Percentiles rank a stretch among this genome's conserved stretches.
These are phyloP conservation scores for Coemansia sp. DNA, from an alignment of 192 early-diverging fungal species.

Conservation along the genomic window DNA sequence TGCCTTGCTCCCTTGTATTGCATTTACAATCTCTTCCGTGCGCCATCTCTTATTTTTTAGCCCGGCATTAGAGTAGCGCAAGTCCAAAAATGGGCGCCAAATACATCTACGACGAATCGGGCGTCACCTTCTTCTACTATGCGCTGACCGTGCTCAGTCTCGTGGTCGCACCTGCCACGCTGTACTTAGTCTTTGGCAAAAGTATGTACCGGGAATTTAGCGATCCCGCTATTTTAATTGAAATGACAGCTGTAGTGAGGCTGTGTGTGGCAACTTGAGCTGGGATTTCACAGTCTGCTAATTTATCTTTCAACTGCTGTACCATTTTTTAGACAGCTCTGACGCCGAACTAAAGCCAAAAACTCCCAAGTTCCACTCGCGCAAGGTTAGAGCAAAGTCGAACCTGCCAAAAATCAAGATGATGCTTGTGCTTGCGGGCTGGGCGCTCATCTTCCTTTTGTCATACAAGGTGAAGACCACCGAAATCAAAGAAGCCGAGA, in stretches of 20 bases:
- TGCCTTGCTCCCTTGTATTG: constrained; percentile 7
- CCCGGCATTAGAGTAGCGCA: constrained; percentile 4
- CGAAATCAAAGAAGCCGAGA: constrained; percentile 61
- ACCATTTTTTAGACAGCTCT: constrained; percentile 18
- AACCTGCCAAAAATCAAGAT: constrained; percentile 30
- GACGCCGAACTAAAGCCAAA: constrained; percentile 37
- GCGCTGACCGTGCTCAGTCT: constrained; percentile 81
- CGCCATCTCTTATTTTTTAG: not conserved
- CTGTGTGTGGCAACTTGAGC: not conserved
- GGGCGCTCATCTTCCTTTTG: constrained; percentile 49
- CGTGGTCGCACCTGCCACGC: constrained; percentile 77
- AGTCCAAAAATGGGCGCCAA: constrained; percentile 60
- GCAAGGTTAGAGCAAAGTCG: constrained; percentile 38
- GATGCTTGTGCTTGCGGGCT: constrained; percentile 41
- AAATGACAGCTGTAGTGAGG: not conserved
- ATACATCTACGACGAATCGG: constrained; percentile 94
- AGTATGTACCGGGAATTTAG: constrained; percentile 16
- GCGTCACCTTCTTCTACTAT: constrained; percentile 95
- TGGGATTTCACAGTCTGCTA: not conserved
- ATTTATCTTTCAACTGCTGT: not conserved
- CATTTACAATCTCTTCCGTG: constrained; percentile 13
- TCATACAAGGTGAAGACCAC: constrained; percentile 61
- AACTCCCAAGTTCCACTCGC: constrained; percentile 44
- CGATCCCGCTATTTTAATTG: not conserved
- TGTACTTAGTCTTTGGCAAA: constrained; percentile 53